phyloP scores from a whole-genome alignment of 75 land plant species.

The Cupressus sempervirens region DNA sequence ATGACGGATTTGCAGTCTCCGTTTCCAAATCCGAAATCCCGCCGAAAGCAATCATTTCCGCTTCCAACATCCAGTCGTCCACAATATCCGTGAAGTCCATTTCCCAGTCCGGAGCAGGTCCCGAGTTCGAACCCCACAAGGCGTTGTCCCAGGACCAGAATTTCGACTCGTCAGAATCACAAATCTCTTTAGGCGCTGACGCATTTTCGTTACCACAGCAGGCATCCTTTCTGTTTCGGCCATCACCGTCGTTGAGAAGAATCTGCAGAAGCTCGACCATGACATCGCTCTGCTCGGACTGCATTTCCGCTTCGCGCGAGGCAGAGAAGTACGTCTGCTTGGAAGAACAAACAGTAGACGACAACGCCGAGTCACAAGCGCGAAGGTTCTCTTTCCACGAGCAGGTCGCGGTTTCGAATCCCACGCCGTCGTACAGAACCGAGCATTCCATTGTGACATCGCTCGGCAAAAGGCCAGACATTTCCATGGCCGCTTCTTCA shows the following conservation, averaged over 20 bases:
- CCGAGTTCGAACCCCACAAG: background rate
- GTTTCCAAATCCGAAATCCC: background rate
- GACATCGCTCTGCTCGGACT: background rate
- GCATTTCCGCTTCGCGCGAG: background rate
- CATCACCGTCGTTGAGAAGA: background rate
- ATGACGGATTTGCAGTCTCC: background rate
- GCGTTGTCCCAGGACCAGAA: background rate
- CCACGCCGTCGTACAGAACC: background rate
- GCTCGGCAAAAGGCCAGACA: background rate
- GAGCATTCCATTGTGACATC: background rate
- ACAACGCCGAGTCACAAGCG: background rate
- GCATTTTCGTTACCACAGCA: too few relatives aligned
- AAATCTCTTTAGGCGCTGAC: background rate
- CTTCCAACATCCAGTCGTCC: background rate
- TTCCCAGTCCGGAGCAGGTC: conserved; percentile 2
- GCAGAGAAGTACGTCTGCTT: background rate
- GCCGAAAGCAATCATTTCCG: background rate
- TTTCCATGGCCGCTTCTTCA: background rate
- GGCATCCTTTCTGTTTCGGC: background rate
- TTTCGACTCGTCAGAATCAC: background rate
- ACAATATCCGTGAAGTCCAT: background rate
- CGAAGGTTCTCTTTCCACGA: background rate
- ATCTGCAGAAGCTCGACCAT: background rate
- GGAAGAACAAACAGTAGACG: background rate
- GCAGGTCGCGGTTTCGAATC: background rate